Conservation (phyloP, 2,329 filamentous ascomycete genomes). For the Aspergillus intermedius region DNA sequence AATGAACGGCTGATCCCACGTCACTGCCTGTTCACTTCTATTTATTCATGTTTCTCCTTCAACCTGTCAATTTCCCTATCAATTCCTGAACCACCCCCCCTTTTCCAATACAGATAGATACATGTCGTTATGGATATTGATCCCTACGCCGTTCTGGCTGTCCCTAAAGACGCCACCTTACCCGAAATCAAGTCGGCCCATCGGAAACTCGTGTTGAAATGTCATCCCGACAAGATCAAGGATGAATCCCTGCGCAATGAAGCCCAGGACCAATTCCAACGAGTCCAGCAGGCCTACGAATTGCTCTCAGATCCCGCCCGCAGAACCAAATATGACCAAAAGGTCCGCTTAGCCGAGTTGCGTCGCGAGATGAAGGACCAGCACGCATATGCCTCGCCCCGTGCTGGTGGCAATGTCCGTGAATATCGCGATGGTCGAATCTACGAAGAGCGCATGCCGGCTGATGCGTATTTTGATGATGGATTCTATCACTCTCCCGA, state of each 20-base stretch:
- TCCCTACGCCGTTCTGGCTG: slow-evolving; percentile 71
- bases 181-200: slow-evolving; percentile 71
- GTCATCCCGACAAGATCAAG: slow-evolving; percentile 86
- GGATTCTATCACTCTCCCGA: slow-evolving; percentile 29
- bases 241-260: slow-evolving; percentile 67
- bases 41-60: slow-evolving; percentile 3
- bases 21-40: not conserved
- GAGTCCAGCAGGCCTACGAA: slow-evolving; percentile 89
- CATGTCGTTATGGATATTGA: slow-evolving; percentile 44
- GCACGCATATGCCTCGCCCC: slow-evolving; percentile 14
- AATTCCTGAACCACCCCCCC: not conserved
- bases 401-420: slow-evolving; percentile 15
- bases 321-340: slow-evolving; percentile 70
- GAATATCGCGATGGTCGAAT: slow-evolving; percentile 38
- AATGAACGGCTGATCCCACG: not conserved
- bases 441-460: slow-evolving; percentile 40
- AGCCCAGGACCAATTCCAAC: slow-evolving; percentile 84
- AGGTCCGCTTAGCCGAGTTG: slow-evolving; percentile 60
- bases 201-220: slow-evolving; percentile 79
- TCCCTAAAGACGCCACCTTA: slow-evolving; percentile 64
- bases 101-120: not conserved
- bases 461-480: slow-evolving; percentile 30
- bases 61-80: slow-evolving; percentile 2
- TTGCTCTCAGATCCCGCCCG: slow-evolving; percentile 71
- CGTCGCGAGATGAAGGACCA: slow-evolving; percentile 48